These are phyloP conservation scores for Lasiodiplodia sp. DNA, from an alignment of 2,329 filamentous ascomycete species.

Conservation along the genomic window DNA sequence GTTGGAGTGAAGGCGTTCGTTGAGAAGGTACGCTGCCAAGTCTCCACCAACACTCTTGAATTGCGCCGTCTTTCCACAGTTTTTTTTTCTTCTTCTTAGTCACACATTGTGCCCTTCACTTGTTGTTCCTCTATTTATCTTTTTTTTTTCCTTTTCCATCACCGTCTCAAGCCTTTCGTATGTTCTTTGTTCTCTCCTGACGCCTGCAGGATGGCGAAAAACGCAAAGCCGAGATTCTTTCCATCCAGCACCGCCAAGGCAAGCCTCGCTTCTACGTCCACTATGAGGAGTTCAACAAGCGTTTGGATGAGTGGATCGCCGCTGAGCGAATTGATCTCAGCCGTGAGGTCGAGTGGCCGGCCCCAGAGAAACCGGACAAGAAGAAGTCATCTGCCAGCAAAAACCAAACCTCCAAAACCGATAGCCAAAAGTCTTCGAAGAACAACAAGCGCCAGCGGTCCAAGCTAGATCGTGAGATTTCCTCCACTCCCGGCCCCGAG, in stretches of 20 bases:
- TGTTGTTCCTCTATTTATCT: background rate
- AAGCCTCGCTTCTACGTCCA: constrained; percentile 93
- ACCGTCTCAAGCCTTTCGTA: background rate
- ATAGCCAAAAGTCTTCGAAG: constrained; percentile 55
- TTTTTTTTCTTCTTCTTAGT: constrained; percentile 28
- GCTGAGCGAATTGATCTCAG: constrained; percentile 82
- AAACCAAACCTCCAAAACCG: constrained; percentile 41
- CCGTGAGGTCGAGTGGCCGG: constrained; percentile 95
- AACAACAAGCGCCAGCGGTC: constrained; percentile 56
- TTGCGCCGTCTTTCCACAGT: constrained; percentile 33
- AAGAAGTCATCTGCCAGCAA: constrained; percentile 68
- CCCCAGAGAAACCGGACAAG: constrained; percentile 88
- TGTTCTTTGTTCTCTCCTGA: constrained; percentile 16
- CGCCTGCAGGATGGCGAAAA: constrained; percentile 73
- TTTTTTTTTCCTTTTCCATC: background rate
- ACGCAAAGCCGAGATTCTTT: constrained; percentile 94
- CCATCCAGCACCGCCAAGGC: constrained; percentile 88
- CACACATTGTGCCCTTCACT: background rate
- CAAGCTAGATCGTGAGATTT: constrained; percentile 61
- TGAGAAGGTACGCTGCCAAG: constrained; percentile 65
- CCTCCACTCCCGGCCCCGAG: constrained; percentile 65
- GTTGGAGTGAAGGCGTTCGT: constrained; percentile 73
- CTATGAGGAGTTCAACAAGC: constrained; percentile 98
- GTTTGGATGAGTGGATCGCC: constrained; percentile 86
- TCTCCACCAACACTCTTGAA: constrained; percentile 32